Base-by-base conservation (phyloP, 176 grass and related monocot species). In the Bonia amplexicaulis region DNA sequence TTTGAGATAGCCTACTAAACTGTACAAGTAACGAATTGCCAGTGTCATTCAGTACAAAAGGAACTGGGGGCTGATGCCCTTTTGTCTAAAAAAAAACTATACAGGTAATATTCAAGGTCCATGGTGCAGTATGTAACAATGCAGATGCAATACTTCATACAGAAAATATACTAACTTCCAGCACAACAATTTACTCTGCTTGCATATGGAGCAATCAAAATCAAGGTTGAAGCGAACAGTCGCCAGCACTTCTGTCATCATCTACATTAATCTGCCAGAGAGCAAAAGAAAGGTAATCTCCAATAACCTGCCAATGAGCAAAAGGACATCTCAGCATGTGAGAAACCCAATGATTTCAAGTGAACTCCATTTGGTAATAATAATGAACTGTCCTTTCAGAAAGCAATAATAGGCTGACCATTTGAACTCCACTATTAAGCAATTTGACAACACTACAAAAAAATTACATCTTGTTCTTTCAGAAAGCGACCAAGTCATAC, bases 101-200 rank as follows among this genome's bases (percentile, higher is more conserved):
- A 69, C 15, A 58, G 19, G 25, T 40, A 45, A 13, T 64, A 63
- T n/a, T 69, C 20, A 41, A 77, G 79, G 20, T 77, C 2, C 41
- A 53, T 22, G 20, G 53, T 17, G 22, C 37, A 6, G 10, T 12
- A 59, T 16, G 15, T 25, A 59, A 63, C 2, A 77, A 15, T 42
- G 63, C 52, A 82, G 23, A 16, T 31, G 41, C 63, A 76, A 23
- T 64, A 79, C 20, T 62, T 71, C 31, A 71, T 11, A 57, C 3
- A 58, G 72, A 40, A 27, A 69, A 31, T 52, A 78, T 51, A 78
- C 66, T 61, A 59, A 69, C 71, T 54, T 55, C 65, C 14, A 77
- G 26, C 33, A 29, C 39, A 55, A 60, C 65, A 63, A 27, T 17
- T 37, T 20, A 42, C 55, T 48, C 47, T 86, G 65, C 49, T 53